Evolutionary conservation across 75 land plant species (phyloP).

Genomic region (Isoetes taiwanensis): DNA sequence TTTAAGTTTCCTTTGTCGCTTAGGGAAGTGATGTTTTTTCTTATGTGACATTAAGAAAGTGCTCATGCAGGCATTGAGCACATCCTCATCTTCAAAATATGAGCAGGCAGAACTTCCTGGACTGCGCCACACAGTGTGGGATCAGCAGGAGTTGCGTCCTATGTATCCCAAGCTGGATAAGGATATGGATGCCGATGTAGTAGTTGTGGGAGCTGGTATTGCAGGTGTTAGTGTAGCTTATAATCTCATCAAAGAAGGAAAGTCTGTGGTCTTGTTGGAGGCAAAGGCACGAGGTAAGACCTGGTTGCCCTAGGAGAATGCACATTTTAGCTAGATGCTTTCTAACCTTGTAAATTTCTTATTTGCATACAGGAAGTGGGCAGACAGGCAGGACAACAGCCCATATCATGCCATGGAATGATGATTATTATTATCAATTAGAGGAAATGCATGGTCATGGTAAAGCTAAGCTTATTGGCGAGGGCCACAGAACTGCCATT

Average conservation of each 20-base stretch:
- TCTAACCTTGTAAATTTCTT: too few relatives aligned
- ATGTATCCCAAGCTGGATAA: conserved; percentile 20
- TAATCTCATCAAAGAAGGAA: conserved; percentile 29
- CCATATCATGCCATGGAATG: conserved; percentile 30
- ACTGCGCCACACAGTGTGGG: conserved; percentile 25
- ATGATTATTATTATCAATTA: conserved; percentile 22
- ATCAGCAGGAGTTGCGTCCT: conserved; percentile 19
- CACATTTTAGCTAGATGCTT: too few relatives aligned
- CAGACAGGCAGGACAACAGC: conserved; percentile 29
- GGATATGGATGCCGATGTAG: conserved; percentile 23
- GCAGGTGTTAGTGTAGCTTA: conserved; percentile 27
- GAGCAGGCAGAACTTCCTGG: conserved; percentile 14
- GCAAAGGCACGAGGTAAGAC: conserved; percentile 19
- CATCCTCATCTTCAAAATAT: too few relatives aligned
- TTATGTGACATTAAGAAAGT: too few relatives aligned
- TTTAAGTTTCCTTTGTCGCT: too few relatives aligned
- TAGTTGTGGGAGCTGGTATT: conserved; percentile 28
- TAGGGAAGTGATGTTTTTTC: too few relatives aligned
- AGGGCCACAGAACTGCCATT: conserved; percentile 20
- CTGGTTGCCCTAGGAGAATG: too few relatives aligned
- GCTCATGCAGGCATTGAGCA: too few relatives aligned
- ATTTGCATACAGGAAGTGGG: conserved; percentile 30
- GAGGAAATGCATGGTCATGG: conserved; percentile 17
- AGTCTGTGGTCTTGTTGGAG: conserved; percentile 24
- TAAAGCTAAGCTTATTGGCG: conserved; percentile 15